Evolutionary conservation across 1,139 yeast genomes (phyloP).

Genomic region (Saccharomyces hybrid): DNA sequence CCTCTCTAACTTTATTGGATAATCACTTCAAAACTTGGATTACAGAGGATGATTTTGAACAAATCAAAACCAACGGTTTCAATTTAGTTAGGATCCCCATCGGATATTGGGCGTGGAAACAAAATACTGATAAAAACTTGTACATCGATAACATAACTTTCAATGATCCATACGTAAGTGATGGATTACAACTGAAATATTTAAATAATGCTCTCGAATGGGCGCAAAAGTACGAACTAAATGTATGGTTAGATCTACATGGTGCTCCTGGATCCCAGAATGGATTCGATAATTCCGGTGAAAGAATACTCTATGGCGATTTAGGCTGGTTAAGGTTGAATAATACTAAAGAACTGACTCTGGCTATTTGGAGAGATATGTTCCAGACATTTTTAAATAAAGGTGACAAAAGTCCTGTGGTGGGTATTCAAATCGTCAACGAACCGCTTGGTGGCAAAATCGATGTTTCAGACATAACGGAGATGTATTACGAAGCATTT

Average conservation of each 20-base stretch:
- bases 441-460: slow-evolving; percentile 51
- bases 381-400: slow-evolving; percentile 51
- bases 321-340: slow-evolving; percentile 46
- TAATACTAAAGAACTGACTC: slow-evolving; percentile 38
- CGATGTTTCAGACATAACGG: slow-evolving; percentile 34
- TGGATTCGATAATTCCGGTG: slow-evolving; percentile 65
- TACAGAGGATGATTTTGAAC: slow-evolving; percentile 45
- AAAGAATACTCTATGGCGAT: slow-evolving; percentile 34
- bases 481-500: slow-evolving; percentile 34
- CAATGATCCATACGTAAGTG: slow-evolving; percentile 51
- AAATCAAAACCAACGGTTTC: slow-evolving; percentile 43
- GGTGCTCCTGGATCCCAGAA: slow-evolving; percentile 64
- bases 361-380: slow-evolving; percentile 37
- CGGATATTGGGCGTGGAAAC: slow-evolving; percentile 61
- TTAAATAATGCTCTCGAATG: slow-evolving; percentile 48
- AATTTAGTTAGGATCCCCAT: slow-evolving; percentile 58
- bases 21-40: slow-evolving; percentile 50
- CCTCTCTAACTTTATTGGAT: slow-evolving; percentile 38
- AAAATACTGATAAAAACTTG: slow-evolving; percentile 25
- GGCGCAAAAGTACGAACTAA: slow-evolving; percentile 43
- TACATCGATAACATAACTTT: slow-evolving; percentile 18
- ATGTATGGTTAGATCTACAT: slow-evolving; percentile 57
- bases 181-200: slow-evolving; percentile 42
- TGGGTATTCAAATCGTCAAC: slow-evolving; percentile 57
- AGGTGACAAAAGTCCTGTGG: slow-evolving; percentile 42